Evolutionary conservation across 108 stramenopile species (phyloP), one percentile per base, ranked within the genome.

Genomic region (Nitzschia sp.): DNA sequence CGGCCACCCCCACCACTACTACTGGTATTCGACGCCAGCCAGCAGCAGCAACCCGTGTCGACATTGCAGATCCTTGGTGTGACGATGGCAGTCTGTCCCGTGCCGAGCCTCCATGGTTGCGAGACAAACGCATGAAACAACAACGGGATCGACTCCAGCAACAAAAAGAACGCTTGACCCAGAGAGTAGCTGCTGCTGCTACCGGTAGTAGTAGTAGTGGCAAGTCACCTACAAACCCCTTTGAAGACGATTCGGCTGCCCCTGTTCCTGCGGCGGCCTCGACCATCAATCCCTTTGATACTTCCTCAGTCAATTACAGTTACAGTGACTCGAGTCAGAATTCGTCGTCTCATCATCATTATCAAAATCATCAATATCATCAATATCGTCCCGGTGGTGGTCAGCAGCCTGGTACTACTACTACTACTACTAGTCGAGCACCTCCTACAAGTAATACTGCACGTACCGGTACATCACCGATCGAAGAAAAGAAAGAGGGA

Each of bases 61-160:
- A 17, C 19, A 22, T 27, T 27, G 27, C 27, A 16, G 57, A 58
- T 32, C 27, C 57, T 1, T 58, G 57, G 57, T 58, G 57, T 58
- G 57, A 58, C 57, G 57, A 58, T 31, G 57, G 57, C 30, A 58
- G 57, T 58, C 30, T 58, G 13, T 58, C 57, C n/a, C 11, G 57
- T 19, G 57, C 21, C n/a, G 60, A 61, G 26, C 36, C 60, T 25
- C 60, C 60, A n/a, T 61, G 60, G 60, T 21, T 61, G 60, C 15
- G 60, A 41, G 60, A 61, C 38, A 38, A 41, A 2, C 60, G 60
- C 2, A 21, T 61, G 23, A 17, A 61, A 31, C 36, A 44, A 2
- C 31, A 31, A 5, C 31, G 33, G 26, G 60, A 61, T 25, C 60
- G 60, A 25, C 15, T 61, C 4, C 23, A 61, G 32, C 32, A 31